Percentiles rank a stretch among this genome's conserved stretches.
Conservation (phyloP, 306 rosid species). For the Potentilla sterilis region DNA sequence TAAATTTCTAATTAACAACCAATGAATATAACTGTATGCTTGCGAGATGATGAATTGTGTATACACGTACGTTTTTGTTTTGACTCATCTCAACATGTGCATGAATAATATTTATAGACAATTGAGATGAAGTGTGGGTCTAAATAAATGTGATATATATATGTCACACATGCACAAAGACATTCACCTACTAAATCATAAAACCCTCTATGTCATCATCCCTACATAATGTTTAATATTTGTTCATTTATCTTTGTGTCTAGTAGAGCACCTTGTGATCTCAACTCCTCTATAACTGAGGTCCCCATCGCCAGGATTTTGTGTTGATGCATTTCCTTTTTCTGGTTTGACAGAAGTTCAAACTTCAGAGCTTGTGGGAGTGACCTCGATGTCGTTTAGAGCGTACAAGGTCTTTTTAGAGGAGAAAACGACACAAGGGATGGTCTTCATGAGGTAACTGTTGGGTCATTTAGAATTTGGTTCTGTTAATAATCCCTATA, state of each 20-base stretch:
- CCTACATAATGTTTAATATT: not conserved
- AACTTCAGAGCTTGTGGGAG: slow-evolving; percentile 22
- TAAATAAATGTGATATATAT: not conserved
- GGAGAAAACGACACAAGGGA: slow-evolving; percentile 2
- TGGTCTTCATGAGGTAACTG: slow-evolving; percentile 13
- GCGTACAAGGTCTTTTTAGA: slow-evolving; percentile 5
- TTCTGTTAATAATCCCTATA: too few relatives aligned
- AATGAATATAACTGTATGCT: too few relatives aligned
- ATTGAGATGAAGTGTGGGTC: not conserved
- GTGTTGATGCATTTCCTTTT: slow-evolving; percentile 36
- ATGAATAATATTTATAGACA: not conserved
- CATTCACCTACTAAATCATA: not conserved
- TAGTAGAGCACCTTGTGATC: slow-evolving; percentile 7
- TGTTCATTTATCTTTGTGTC: not conserved
- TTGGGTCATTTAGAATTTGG: too few relatives aligned
- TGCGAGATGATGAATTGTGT: not conserved
- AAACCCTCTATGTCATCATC: not conserved
- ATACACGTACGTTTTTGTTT: too few relatives aligned
- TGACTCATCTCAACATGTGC: too few relatives aligned
- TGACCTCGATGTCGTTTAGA: slow-evolving; percentile 32
- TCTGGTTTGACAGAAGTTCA: slow-evolving; percentile 39
- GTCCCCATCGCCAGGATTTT: slow-evolving; percentile 43
- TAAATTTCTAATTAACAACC: too few relatives aligned
- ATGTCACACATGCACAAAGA: not conserved
- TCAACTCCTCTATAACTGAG: slow-evolving; percentile 12